A percentile compares a stretch with the other conserved stretches of the same genome.
Conservation (phyloP, 2,329 filamentous ascomycete species). For the Trichoderma semiorbis region DNA sequence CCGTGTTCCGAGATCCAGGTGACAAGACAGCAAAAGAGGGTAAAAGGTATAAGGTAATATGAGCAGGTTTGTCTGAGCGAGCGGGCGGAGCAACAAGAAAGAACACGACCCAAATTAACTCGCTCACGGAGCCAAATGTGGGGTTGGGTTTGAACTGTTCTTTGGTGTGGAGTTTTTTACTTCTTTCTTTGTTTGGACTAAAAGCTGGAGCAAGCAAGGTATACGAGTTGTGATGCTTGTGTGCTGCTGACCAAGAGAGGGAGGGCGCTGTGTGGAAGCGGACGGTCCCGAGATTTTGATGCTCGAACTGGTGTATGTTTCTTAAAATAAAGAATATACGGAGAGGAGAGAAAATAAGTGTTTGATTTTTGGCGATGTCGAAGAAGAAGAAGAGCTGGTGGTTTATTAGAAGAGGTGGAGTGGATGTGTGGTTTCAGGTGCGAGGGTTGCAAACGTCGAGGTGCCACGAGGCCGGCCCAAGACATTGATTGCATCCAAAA, state of each 20-base stretch:
- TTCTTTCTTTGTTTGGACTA: background rate
- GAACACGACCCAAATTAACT: conserved; percentile 2
- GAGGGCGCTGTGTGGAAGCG: background rate
- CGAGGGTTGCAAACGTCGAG: background rate
- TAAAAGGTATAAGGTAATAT: background rate
- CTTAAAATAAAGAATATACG: background rate
- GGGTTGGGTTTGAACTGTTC: background rate
- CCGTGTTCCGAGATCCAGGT: conserved; percentile 1
- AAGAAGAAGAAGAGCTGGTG: background rate
- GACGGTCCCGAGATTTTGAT: background rate
- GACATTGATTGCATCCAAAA: background rate
- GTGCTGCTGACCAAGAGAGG: background rate
- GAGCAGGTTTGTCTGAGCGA: conserved; percentile 3
- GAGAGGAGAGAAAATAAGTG: background rate
- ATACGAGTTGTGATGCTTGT: background rate
- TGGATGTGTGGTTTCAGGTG: background rate
- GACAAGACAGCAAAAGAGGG: background rate
- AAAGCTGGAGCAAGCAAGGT: background rate
- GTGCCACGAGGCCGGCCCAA: background rate
- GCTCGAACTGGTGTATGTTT: background rate
- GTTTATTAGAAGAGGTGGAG: background rate
- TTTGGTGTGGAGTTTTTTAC: background rate
- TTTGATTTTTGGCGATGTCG: background rate
- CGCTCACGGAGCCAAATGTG: conserved; percentile 17
- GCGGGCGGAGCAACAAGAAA: background rate